Evolutionary conservation across 805 yeast genomes (phyloP), one percentile per base, ranked within the genome.

Genomic region (Brettanomyces sp.): DNA sequence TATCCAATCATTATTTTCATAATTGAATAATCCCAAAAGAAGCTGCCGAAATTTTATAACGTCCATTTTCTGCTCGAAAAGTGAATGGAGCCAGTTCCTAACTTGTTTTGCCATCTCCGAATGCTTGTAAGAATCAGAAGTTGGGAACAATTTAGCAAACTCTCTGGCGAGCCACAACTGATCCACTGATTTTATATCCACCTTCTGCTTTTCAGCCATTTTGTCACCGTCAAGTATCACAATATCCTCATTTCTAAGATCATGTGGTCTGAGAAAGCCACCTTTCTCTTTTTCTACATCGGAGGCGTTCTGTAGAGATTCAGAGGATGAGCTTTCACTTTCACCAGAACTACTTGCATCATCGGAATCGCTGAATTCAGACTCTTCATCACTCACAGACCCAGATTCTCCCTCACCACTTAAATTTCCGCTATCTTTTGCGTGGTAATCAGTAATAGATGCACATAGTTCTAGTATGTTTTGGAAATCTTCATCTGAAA

Each of bases 111-210:
- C 59, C 4, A 69, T 53, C 25, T 68, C 69, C 0, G 62, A 46
- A 42, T 58, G 59, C 39, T 52, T 58, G 45, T 56, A 56, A 57
- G 68, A 50, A 72, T 78, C 77, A 24, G 56, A 52, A 41, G 59
- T 64, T 6, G 45, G 52, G 37, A 57, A 56, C 4, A 55, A 53
- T 2, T 62, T 44, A 0, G 76, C 59, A 1, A 85, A 51, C 43
- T 71, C 68, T 47, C 77, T 67, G 43, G 77, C 77, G 2, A 85
- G 61, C 74, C 79, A 85, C 47, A 65, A 72, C 5, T 58, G 62
- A 45, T 70, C 67, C 5, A 64, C 49, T 5, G n/a, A 24, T 18
- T 34, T 41, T 21, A 41, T 41, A 12, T 13, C 30, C n/a, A 41
- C 21, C n/a, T 35, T n/a, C 13, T 13, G 37, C n/a, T 41, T 34